Evolutionary conservation across 345 rosid genomes (phyloP).

Genomic region (rapeseed (Brassica napus)): DNA sequence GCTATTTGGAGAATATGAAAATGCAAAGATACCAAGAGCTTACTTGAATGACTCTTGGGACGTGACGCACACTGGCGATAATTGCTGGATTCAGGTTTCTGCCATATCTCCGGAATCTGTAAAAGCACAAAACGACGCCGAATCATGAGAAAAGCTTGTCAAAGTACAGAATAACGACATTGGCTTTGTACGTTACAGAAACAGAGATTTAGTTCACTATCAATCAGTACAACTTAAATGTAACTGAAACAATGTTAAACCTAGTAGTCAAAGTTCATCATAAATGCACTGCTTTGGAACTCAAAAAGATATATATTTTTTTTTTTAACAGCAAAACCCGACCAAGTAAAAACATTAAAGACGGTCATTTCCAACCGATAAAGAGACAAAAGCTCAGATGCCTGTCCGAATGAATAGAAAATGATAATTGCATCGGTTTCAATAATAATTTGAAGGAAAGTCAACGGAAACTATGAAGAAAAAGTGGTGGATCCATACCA

Average conservation of each 20-base stretch:
- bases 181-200: constrained; percentile 15
- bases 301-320: background rate
- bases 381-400: constrained; percentile 15
- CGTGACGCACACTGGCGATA: constrained; percentile 63
- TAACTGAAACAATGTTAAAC: background rate
- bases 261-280: constrained; percentile 28
- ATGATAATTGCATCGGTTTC: constrained; percentile 9
- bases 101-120: constrained; percentile 88
- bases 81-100: constrained; percentile 72
- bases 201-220: constrained; percentile 15
- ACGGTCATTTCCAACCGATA: background rate
- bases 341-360: constrained; percentile 7
- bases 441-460: background rate
- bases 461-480: constrained; percentile 22
- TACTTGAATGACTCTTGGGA: constrained; percentile 62
- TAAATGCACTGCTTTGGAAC: constrained; percentile 16
- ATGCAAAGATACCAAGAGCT: constrained; percentile 12
- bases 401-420: constrained; percentile 4
- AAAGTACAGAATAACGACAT: background rate
- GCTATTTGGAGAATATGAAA: background rate
- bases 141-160: background rate
- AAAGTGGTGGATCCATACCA: constrained; percentile 23
- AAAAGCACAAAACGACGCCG: background rate
- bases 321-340: background rate
- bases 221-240: background rate